Evolutionary conservation across 306 rosid species (phyloP), one percentile per base, ranked within the genome.

Genomic region (Acmispon strigosus): DNA sequence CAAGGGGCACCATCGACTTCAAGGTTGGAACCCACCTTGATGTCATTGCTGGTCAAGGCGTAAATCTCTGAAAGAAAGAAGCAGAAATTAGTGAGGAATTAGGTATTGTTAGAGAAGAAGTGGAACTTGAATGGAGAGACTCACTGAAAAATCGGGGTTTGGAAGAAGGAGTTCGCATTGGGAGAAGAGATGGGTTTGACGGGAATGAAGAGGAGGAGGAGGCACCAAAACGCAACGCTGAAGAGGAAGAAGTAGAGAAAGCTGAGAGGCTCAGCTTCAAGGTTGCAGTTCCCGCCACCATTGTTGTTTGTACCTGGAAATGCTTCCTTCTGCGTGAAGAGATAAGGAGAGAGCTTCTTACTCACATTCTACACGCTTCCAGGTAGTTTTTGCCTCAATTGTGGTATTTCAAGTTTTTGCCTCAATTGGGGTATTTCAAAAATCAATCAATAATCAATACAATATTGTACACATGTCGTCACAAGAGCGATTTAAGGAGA

Each of bases 1-100:
- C 97, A 90, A 62, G 98, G 98, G 83, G 96, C 82, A 72, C 98
- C 96, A 14, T 89, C 98, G 7, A 94, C 93, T 86, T 90, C 88
- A 48, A 94, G 12, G 82, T 73, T 89, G 67, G 78, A 18, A 56
- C 98, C 98, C 4, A 94, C 98, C 80, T 90, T 94, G 66, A 94
- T 94, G 66, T 94, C 98, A 41, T 94, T 94, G 78, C 98, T 94
- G 24, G 97, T 17, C 8, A 90, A 72, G 17, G 98, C 94, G 59
- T 69, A 87, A 80, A 94, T 76, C 77, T 52, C 98, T 94, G 92
- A 34, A 69, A 70, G 4, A 22, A 18, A 0, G n/a, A 5, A 3
- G 27, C 4, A 51, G 7, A 32, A 1, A 29, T 75, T 32, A 65
- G 59, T 12, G 3, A 64, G 4, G 7, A 19, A 39, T 2, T 22